Conservation (phyloP, 768 basidiomycete species). For the Tricholoma bakamatsutake region DNA sequence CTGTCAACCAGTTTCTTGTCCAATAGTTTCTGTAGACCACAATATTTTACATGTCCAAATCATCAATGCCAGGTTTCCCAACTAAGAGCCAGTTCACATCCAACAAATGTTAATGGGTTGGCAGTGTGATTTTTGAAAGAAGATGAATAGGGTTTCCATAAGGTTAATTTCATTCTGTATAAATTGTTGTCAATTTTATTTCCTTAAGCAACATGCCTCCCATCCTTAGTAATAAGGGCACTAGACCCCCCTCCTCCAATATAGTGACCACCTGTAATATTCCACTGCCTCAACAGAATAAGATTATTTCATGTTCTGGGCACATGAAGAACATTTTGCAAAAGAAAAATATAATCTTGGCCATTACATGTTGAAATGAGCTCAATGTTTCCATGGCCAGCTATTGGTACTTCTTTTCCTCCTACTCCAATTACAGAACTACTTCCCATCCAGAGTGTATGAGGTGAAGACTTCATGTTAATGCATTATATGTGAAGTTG, state of each 20-base stretch:
- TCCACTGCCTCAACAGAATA: slow-evolving; percentile 3
- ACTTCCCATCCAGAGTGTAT: neutral
- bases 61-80: too few species aligned
- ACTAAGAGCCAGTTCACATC: too few species aligned
- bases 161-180: slow-evolving; percentile 1
- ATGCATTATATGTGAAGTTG: neutral
- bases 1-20: too few species aligned
- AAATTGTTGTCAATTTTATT: too few species aligned
- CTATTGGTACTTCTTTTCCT: neutral
- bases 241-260: neutral
- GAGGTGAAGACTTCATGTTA: neutral
- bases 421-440: neutral
- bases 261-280: slow-evolving; percentile 1
- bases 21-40: too few species aligned
- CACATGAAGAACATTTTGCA: neutral
- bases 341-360: neutral
- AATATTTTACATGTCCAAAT: too few species aligned
- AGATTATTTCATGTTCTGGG: too few species aligned
- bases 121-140: too few species aligned
- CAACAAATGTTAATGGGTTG: too few species aligned
- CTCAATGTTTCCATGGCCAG: neutral
- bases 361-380: too few species aligned
- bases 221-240: neutral
- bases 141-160: too few species aligned
- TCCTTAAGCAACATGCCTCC: neutral